These are phyloP conservation scores for Chlamydomonas asymmetrica DNA, from an alignment of 139 green algal genomes.

Conservation along the genomic window DNA sequence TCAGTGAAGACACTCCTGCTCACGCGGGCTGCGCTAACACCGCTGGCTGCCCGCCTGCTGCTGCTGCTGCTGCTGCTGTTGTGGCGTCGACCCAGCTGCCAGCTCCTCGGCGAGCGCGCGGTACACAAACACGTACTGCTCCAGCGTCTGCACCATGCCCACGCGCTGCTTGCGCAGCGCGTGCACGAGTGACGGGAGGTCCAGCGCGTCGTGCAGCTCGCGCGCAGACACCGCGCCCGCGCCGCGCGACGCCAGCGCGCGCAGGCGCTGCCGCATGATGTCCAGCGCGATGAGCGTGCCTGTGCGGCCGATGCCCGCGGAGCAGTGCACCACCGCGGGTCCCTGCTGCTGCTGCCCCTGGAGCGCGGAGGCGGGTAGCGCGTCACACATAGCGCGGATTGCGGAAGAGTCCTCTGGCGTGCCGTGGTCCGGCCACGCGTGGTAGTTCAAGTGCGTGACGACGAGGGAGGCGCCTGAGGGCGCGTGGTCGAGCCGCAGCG, in stretches of 20 bases:
- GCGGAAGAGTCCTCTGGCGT: slow-evolving; percentile 39
- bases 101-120: slow-evolving; percentile 44
- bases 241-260: slow-evolving; percentile 18
- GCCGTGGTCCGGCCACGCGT: slow-evolving; percentile 67
- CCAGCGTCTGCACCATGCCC: slow-evolving; percentile 89
- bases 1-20: too few relatives aligned
- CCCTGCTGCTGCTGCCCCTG: slow-evolving; percentile 13
- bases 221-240: slow-evolving; percentile 2
- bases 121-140: slow-evolving; percentile 84
- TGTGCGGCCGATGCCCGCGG: slow-evolving; percentile 76
- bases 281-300: slow-evolving; percentile 85
- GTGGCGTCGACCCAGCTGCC: neutral
- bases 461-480: neutral
- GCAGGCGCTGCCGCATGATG: slow-evolving; percentile 66
- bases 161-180: slow-evolving; percentile 71
- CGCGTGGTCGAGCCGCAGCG: slow-evolving; percentile 1
- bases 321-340: slow-evolving; percentile 59
- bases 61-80: too few relatives aligned
- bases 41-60: too few relatives aligned
- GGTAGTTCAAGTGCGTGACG: slow-evolving; percentile 57
- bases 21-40: too few relatives aligned
- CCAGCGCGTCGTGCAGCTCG: slow-evolving; percentile 46
- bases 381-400: slow-evolving; percentile 44
- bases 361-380: slow-evolving; percentile 27
- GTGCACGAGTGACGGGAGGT: slow-evolving; percentile 66